Evolutionary conservation across 208 protist species (phyloP).

Genomic region (Angomonas ambiguus): DNA sequence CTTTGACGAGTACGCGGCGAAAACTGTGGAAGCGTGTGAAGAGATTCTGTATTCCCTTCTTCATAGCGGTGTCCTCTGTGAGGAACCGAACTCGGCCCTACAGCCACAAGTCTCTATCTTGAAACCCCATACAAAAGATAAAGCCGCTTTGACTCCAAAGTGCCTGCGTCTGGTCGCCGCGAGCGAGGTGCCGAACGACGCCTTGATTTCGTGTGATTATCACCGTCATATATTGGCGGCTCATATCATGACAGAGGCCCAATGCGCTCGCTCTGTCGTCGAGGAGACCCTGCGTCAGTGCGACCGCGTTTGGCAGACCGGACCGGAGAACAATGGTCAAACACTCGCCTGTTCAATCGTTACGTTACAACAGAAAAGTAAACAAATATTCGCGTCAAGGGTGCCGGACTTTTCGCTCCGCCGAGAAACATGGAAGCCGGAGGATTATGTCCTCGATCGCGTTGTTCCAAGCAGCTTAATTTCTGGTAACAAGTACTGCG

Average conservation of each 20-base stretch:
- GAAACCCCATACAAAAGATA: neutral
- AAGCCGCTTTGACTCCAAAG: neutral
- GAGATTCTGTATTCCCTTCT: conserved; percentile 35
- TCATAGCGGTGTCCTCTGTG: conserved; percentile 25
- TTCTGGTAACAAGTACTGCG: conserved; percentile 20
- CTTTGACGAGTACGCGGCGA: conserved; percentile 66
- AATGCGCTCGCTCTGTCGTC: conserved; percentile 63
- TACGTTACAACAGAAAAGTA: conserved; percentile 70
- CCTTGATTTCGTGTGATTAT: conserved; percentile 73
- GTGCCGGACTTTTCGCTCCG: conserved; percentile 78
- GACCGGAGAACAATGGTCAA: conserved; percentile 32
- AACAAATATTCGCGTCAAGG: conserved; percentile 72
- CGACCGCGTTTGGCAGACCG: conserved; percentile 44
- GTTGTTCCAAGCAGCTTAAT: conserved; percentile 39
- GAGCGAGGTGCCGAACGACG: conserved; percentile 51
- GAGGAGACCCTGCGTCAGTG: conserved; percentile 53
- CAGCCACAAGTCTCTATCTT: conserved; percentile 24
- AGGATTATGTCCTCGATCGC: conserved; percentile 71
- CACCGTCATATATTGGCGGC: conserved; percentile 63
- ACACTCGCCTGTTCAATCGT: conserved; percentile 64
- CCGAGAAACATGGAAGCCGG: conserved; percentile 43
- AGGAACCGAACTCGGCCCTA: conserved; percentile 25
- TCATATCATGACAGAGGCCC: conserved; percentile 77
- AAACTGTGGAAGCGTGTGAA: conserved; percentile 55
- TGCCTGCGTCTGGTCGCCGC: conserved; percentile 30